Base-by-base conservation (phyloP, 371 early-diverging fungal species). In the Lichtheimia hyalospora region DNA sequence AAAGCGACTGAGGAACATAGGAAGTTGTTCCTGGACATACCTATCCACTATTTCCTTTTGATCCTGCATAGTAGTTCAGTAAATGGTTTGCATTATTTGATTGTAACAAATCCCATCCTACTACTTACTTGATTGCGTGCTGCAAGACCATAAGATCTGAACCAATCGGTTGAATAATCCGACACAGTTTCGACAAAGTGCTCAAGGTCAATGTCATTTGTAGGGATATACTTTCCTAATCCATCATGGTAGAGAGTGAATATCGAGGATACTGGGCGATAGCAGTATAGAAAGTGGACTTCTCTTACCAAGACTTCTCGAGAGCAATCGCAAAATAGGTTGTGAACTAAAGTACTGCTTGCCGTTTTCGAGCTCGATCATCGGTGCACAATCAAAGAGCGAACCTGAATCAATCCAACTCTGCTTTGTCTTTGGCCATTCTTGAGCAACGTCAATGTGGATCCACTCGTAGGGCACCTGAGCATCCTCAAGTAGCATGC, bases 401-500 rank as follows among this genome's bases (percentile, higher is more conserved):
- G 27, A 16, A 14, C 51, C 51, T 7, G 24, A 24, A n/a, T 16
- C 24, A 51, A 51, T 51, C 25, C 24, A 51, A n/a, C 16, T 51
- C 16, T 51, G 12, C 23, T 51, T 51, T 24, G 16, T 14, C 6
- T 12, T 3, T 1, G 3, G 5, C 51, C 51, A 51, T 34, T 6
- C 10, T 34, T 34, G 34, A 10, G 10, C 34, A 34, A 8, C 10
- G 8, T 34, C 34, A 34, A 43, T 7, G 16, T 52, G 48, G 3
- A 51, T 40, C 23, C 53, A 63, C 20, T 57, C 39, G 23, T 57
- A 42, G 4, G 25, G 28, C 5, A 63, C 52, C 3, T 53, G 58
- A 27, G 63, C 51, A 41, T 63, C 63, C 28, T 52, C 41, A 3
- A 63, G 48, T 23, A 63, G 20, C 15, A 63, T 16, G 4, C 52